These are phyloP conservation scores for Nannizziopsis arthrosporioides DNA, from an alignment of 2,329 filamentous ascomycete genomes.

Conservation along the genomic window DNA sequence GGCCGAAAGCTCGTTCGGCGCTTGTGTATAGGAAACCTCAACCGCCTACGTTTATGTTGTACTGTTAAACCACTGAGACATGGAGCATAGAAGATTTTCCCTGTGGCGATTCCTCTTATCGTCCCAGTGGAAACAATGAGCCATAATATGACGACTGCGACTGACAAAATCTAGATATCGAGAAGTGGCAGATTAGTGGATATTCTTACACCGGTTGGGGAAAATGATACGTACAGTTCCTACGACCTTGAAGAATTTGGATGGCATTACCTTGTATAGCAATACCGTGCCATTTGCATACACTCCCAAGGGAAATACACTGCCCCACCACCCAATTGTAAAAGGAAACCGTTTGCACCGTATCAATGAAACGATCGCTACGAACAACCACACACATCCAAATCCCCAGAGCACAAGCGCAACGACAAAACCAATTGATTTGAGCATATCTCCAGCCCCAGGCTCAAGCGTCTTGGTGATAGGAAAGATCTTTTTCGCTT, in stretches of 20 bases:
- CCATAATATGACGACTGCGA: conserved; percentile 45
- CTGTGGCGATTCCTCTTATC: conserved; percentile 37
- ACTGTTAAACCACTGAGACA: conserved; percentile 30
- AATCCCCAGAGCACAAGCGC: conserved; percentile 32
- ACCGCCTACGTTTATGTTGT: not conserved
- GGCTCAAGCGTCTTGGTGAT: conserved; percentile 24
- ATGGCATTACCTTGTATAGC: conserved; percentile 42
- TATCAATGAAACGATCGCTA: conserved; percentile 28
- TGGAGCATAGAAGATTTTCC: conserved; percentile 44
- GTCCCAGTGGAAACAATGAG: conserved; percentile 43
- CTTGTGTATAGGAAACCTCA: not conserved
- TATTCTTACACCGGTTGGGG: not conserved
- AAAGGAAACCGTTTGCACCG: conserved; percentile 40
- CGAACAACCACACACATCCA: conserved; percentile 32
- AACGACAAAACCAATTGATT: conserved; percentile 27
- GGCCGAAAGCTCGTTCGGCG: not conserved
- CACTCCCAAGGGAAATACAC: conserved; percentile 49
- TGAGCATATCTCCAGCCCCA: conserved; percentile 25
- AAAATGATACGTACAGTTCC: conserved; percentile 34
- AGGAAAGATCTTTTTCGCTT: conserved; percentile 31
- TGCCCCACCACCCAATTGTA: conserved; percentile 54
- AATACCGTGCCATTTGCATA: conserved; percentile 39
- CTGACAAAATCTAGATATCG: conserved; percentile 35
- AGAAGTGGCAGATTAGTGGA: conserved; percentile 1
- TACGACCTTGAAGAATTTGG: conserved; percentile 44